Conservation (phyloP, 208 protist species). For the Trypanosoma cruzi region DNA sequence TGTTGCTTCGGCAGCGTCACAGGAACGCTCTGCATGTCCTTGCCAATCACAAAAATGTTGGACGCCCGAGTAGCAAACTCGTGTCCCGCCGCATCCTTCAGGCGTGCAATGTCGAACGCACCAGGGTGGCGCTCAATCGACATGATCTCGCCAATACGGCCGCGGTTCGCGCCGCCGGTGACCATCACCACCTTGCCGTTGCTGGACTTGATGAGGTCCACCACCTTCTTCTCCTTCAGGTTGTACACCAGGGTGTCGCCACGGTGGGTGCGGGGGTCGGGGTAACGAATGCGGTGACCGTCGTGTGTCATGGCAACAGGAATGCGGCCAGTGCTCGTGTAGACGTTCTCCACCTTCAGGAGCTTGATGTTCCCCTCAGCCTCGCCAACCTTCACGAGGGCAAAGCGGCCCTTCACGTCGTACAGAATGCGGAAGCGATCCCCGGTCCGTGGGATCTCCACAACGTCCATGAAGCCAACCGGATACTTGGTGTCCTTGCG, state of each 20-base stretch:
- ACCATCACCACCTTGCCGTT: conserved; percentile 96
- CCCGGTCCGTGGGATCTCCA: conserved; percentile 98
- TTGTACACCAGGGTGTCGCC: conserved; percentile 99
- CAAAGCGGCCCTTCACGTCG: conserved; percentile 99
- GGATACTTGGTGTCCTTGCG: conserved; percentile 98
- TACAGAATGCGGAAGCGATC: conserved; percentile 99
- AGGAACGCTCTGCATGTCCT: conserved; percentile 84
- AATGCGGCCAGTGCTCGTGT: conserved; percentile 93
- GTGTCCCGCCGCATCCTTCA: conserved; percentile 93
- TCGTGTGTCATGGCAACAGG: conserved; percentile 99
- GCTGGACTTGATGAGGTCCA: conserved; percentile 91
- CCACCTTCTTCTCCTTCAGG: conserved; percentile 94
- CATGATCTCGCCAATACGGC: conserved; percentile 98
- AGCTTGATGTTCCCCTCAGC: conserved; percentile 98
- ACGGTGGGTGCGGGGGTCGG: conserved; percentile 95
- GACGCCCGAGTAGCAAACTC: conserved; percentile 97
- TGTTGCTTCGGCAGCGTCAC: conserved; percentile 96
- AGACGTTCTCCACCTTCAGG: conserved; percentile 93
- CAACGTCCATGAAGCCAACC: conserved; percentile 98
- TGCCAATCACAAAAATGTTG: conserved; percentile 99
- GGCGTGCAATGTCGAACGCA: conserved; percentile 98
- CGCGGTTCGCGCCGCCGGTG: conserved; percentile 97
- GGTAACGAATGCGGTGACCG: conserved; percentile 99
- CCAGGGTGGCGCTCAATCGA: conserved; percentile 95
- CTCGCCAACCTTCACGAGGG: conserved; percentile 94